phyloP scores from a whole-genome alignment of 2,329 filamentous ascomycete species.

The Pseudogymnoascus pannorum region DNA sequence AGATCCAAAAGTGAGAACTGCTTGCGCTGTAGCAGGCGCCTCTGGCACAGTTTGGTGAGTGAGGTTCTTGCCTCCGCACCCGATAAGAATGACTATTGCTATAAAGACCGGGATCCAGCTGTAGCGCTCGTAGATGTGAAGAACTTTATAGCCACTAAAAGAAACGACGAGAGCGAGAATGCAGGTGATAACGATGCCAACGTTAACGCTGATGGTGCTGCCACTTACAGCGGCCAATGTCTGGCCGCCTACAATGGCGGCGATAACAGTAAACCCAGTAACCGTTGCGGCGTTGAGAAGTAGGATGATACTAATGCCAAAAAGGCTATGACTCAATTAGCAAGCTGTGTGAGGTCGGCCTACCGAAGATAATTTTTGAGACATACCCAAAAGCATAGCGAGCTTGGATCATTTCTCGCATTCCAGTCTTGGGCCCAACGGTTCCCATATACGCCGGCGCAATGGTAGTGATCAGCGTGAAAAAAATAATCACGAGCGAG shows the following conservation, averaged over 20 bases:
- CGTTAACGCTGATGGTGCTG: constrained; percentile 42
- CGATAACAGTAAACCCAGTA: constrained; percentile 56
- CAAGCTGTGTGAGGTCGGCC: constrained; percentile 13
- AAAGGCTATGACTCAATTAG: constrained; percentile 35
- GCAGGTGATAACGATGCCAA: constrained; percentile 55
- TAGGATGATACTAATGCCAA: constrained; percentile 51
- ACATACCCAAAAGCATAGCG: constrained; percentile 52
- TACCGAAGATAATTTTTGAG: neutral
- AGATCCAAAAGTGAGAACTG: constrained; percentile 50
- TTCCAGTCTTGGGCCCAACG: constrained; percentile 53
- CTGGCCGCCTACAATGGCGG: constrained; percentile 53
- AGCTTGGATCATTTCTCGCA: constrained; percentile 60
- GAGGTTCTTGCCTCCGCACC: constrained; percentile 45
- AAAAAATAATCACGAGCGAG: constrained; percentile 55
- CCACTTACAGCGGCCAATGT: constrained; percentile 47
- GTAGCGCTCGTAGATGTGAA: constrained; percentile 52
- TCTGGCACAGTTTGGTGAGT: constrained; percentile 38
- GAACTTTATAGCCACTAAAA: constrained; percentile 51
- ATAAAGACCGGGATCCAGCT: constrained; percentile 50
- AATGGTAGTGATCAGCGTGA: constrained; percentile 47
- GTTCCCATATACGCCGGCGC: constrained; percentile 51
- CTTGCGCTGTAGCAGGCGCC: constrained; percentile 36
- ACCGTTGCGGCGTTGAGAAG: constrained; percentile 56
- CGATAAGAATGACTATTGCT: constrained; percentile 46
- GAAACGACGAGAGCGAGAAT: constrained; percentile 51